phyloP scores from a whole-genome alignment of 192 early-diverging fungal species.

The Podila minutissima region DNA sequence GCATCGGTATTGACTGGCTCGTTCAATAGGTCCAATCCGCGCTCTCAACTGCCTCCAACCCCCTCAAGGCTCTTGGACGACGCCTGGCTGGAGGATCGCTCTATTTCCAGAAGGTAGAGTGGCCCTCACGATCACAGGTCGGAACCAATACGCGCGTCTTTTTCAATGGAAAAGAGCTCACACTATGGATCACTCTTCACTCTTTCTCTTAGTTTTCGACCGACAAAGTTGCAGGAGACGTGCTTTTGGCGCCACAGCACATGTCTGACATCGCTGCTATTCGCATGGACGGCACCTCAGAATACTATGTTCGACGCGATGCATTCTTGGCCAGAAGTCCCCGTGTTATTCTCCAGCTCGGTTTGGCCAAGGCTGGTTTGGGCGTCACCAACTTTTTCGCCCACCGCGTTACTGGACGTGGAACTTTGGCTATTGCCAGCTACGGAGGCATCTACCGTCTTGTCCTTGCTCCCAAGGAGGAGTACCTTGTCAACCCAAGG shows the following conservation, averaged over 20 bases:
- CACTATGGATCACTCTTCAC: background rate
- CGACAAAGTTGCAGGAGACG: slow-evolving; percentile 62
- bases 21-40: slow-evolving; percentile 35
- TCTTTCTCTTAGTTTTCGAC: slow-evolving; percentile 62
- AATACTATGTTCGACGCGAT: slow-evolving; percentile 70
- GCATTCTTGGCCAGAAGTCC: slow-evolving; percentile 69
- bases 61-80: slow-evolving; percentile 46
- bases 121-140: too few species aligned
- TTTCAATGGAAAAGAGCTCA: background rate
- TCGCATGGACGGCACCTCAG: slow-evolving; percentile 60
- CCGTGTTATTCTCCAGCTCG: slow-evolving; percentile 61
- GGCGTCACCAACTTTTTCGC: slow-evolving; percentile 68
- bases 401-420: slow-evolving; percentile 71
- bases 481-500: slow-evolving; percentile 77
- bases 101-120: slow-evolving; percentile 41
- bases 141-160: too few species aligned
- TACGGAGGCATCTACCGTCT: slow-evolving; percentile 76
- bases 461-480: slow-evolving; percentile 71
- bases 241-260: slow-evolving; percentile 69
- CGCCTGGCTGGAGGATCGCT: slow-evolving; percentile 48
- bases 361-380: slow-evolving; percentile 52
- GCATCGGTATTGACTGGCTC: background rate
- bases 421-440: slow-evolving; percentile 71
- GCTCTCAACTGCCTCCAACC: slow-evolving; percentile 40
- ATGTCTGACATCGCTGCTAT: slow-evolving; percentile 74